Evolutionary conservation across 306 rosid species (phyloP).

Genomic region (Comarum palustre): DNA sequence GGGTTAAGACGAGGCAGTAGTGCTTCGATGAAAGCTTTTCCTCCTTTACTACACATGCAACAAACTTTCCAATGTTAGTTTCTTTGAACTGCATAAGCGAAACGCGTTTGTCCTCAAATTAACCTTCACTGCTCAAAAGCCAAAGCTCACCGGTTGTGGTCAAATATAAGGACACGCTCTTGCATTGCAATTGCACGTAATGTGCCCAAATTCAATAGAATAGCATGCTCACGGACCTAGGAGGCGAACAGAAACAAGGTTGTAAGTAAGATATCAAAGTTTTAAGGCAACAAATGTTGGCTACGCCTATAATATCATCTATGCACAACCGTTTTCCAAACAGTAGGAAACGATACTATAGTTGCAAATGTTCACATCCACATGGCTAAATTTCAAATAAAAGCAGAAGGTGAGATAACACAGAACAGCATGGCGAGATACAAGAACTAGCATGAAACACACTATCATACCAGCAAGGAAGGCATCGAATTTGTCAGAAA

Average conservation of each 20-base stretch:
- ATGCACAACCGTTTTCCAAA: background rate
- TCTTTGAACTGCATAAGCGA: constrained; percentile 18
- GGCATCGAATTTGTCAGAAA: constrained; percentile 92
- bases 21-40: constrained; percentile 81
- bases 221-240: constrained; percentile 92
- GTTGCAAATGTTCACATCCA: background rate
- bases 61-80: constrained; percentile 21
- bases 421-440: background rate
- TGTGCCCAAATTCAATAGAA: constrained; percentile 90
- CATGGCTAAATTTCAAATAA: background rate
- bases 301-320: constrained; percentile 8
- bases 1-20: constrained; percentile 86
- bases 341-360: background rate
- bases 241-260: constrained; percentile 24
- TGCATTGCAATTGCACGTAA: constrained; percentile 92
- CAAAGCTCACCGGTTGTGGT: constrained; percentile 63
- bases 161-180: constrained; percentile 82
- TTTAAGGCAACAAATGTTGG: background rate
- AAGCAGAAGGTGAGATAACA: background rate
- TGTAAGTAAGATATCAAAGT: background rate
- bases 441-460: background rate
- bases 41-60: constrained; percentile 65
- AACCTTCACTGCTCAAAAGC: constrained; percentile 21
- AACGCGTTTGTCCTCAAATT: background rate
- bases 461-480: constrained; percentile 68